Base-by-base conservation (phyloP, 73 alveolate genomes). In the Blepharisma stoltei region DNA sequence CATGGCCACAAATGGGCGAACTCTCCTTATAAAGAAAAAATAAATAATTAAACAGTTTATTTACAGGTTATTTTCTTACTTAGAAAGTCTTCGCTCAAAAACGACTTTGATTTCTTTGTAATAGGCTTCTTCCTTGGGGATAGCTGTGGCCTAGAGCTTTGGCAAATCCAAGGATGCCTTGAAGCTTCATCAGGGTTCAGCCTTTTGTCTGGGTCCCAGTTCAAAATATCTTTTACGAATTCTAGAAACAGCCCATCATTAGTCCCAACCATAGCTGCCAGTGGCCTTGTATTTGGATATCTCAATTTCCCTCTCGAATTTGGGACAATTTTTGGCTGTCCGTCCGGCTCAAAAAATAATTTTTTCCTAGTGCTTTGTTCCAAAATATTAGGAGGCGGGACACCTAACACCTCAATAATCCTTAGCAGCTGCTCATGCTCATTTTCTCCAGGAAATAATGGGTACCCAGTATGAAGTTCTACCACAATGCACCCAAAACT, bases 401-500 rank as follows among this genome's bases (percentile, higher is more conserved):
- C 76, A 9, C 98, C 98, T 25, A 65, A 69, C 9, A 89, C 75
- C 70, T 89, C 95, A 86, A 92, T 92, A 6, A 92, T 92, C 48
- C 88, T 78, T 9, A 81, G 88, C 83, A 92, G 50, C 70, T 92
- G 80, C 44, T 92, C 96, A 41, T 80, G 70, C 69, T 92, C 98
- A 78, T 91, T 89, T 54, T 92, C 98, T 44, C 98, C 98, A 48
- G 98, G 96, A 70, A 92, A 92, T 7, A 92, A 41, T 25, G 98
- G 98, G 48, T 77, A 77, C 43, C 99, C 99, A 4, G 90, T 80
- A 53, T 82, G 71, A 60, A 95, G 81, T 80, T 95, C 99, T 71
- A 88, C 86, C 6, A 95, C 88, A 7, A 95, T 86, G 86, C 99
- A 95, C 27, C 94, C 99, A 67, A 95, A 89, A 55, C 97, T 88